Evolutionary conservation across 352 stramenopile genomes (phyloP).

Genomic region (Pseudoperonospora humuli): DNA sequence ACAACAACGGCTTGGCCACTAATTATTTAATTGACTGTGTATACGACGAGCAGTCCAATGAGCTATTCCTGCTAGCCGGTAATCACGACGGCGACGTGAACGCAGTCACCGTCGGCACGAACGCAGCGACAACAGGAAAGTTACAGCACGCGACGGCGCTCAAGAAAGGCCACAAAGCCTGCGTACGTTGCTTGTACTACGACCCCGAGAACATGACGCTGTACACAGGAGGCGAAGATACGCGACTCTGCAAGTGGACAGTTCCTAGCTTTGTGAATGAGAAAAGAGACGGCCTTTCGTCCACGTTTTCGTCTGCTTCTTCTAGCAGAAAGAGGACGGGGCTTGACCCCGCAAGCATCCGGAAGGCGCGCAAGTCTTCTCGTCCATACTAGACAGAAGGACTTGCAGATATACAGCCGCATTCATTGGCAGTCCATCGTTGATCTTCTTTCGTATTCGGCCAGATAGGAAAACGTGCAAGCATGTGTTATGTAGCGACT

Average conservation of each 20-base stretch:
- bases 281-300: slow-evolving; percentile 2
- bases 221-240: slow-evolving; percentile 83
- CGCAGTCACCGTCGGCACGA: slow-evolving; percentile 49
- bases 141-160: slow-evolving; percentile 46
- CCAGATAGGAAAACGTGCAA: slow-evolving; percentile 1
- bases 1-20: slow-evolving; percentile 45
- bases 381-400: slow-evolving; percentile 53
- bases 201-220: slow-evolving; percentile 38
- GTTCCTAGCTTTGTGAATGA: not conserved
- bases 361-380: slow-evolving; percentile 67
- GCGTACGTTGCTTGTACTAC: slow-evolving; percentile 76
- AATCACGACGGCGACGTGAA: slow-evolving; percentile 76
- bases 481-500: too few relatives aligned
- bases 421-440: too few relatives aligned
- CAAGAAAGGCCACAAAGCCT: slow-evolving; percentile 74
- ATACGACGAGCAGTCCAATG: slow-evolving; percentile 59
- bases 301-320: slow-evolving; percentile 1
- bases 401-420: too few relatives aligned
- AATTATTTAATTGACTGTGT: slow-evolving; percentile 86
- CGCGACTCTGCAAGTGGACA: slow-evolving; percentile 76
- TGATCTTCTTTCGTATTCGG: too few relatives aligned
- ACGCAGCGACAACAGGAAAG: slow-evolving; percentile 32
- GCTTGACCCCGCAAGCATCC: slow-evolving; percentile 37
- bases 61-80: slow-evolving; percentile 71
- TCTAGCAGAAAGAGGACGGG: slow-evolving; percentile 25